These are phyloP conservation scores for Juglanconis sp. DNA, from an alignment of 2,329 filamentous ascomycete genomes.

Conservation along the genomic window DNA sequence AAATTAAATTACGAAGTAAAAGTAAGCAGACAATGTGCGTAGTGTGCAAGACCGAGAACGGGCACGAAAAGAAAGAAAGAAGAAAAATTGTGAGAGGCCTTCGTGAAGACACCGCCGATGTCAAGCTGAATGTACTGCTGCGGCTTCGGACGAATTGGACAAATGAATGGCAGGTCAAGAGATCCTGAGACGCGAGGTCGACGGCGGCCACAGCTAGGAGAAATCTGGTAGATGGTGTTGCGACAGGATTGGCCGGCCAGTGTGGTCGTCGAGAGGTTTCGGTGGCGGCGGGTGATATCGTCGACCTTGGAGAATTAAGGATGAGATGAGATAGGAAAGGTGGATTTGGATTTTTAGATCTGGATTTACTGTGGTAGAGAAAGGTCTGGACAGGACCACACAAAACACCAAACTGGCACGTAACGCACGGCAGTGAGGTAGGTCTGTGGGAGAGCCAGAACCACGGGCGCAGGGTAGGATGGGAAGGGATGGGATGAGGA, in stretches of 20 bases:
- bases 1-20: not conserved
- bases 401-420: not conserved
- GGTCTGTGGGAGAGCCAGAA: not conserved
- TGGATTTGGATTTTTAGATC: not conserved
- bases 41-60: not conserved
- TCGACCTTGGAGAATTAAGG: not conserved
- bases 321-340: not conserved
- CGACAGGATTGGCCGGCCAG: not conserved
- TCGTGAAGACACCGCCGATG: constrained; percentile 1
- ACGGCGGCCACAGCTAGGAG: not conserved
- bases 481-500: not conserved
- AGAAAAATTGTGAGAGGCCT: not conserved
- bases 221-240: not conserved
- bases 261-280: not conserved
- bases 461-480: not conserved
- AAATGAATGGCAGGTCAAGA: constrained; percentile 11
- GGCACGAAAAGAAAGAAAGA: not conserved
- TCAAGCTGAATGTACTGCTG: not conserved
- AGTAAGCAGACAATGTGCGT: not conserved
- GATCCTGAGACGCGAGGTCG: constrained; percentile 3
- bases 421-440: not conserved
- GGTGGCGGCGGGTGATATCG: not conserved
- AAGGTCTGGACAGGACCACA: not conserved
- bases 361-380: not conserved
- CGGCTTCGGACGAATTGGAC: not conserved